phyloP scores from a whole-genome alignment of 2,329 filamentous ascomycete species.

The Cercospora citrullina region DNA sequence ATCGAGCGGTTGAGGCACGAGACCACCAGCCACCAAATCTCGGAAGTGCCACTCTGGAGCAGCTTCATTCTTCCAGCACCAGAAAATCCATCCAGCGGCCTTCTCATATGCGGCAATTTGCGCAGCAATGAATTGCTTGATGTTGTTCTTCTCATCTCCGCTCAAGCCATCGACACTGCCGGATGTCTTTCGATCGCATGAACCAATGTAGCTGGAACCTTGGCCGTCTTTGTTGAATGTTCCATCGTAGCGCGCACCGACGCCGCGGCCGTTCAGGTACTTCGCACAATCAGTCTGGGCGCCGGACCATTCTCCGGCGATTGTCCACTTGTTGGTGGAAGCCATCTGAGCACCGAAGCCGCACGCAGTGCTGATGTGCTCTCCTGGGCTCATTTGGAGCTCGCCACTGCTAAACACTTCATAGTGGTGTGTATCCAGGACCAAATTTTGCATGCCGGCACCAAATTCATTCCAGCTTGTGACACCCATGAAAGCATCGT shows the following conservation, averaged over 20 bases:
- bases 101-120: conserved; percentile 52
- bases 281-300: conserved; percentile 51
- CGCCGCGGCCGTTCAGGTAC: conserved; percentile 51
- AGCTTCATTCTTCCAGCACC: conserved; percentile 54
- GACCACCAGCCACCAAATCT: conserved; percentile 43
- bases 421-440: conserved; percentile 52
- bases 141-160: conserved; percentile 45
- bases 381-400: conserved; percentile 40
- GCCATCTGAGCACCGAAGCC: conserved; percentile 50
- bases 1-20: conserved; percentile 34
- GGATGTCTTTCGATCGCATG: conserved; percentile 47
- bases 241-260: conserved; percentile 51
- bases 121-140: conserved; percentile 49
- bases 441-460: conserved; percentile 46
- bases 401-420: conserved; percentile 47
- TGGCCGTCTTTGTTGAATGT: conserved; percentile 38
- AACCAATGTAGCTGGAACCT: conserved; percentile 43
- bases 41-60: conserved; percentile 54
- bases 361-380: conserved; percentile 47
- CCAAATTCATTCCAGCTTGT: conserved; percentile 48
- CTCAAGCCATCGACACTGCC: conserved; percentile 47
- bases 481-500: conserved; percentile 51
- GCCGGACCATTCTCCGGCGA: conserved; percentile 51
- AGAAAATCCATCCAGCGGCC: conserved; percentile 52
- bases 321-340: conserved; percentile 49